phyloP scores from a whole-genome alignment of 2,329 filamentous ascomycete genomes.

The Paraconiothyrium sp. region DNA sequence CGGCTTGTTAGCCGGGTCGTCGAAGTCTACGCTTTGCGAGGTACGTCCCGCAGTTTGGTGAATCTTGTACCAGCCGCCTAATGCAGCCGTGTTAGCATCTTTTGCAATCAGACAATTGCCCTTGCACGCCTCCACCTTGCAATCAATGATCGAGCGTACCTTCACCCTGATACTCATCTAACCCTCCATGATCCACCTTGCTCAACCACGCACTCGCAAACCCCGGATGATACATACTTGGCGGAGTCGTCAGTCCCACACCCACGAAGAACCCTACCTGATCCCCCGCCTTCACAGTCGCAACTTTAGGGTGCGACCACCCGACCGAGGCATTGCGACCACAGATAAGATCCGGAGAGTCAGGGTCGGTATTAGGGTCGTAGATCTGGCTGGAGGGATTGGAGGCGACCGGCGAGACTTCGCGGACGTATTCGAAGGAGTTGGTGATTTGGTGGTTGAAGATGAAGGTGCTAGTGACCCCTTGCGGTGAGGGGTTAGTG shows the following conservation, averaged over 20 bases:
- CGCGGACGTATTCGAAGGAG: conserved; percentile 22
- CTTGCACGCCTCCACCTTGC: too few species aligned
- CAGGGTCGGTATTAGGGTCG: conserved; percentile 16
- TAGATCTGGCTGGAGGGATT: background rate
- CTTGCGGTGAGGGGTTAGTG: background rate
- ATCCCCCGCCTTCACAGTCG: conserved; percentile 18
- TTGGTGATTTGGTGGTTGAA: conserved; percentile 16
- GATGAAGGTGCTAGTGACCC: conserved; percentile 16
- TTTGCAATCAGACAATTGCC: background rate
- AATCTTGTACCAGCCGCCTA: conserved; percentile 21
- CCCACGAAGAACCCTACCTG: conserved; percentile 21
- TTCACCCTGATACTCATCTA: conserved; percentile 13
- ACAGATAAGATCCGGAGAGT: conserved; percentile 20
- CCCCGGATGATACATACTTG: conserved; percentile 14
- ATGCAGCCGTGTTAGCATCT: background rate
- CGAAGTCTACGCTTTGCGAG: conserved; percentile 19
- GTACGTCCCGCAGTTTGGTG: conserved; percentile 14
- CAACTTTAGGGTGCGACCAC: conserved; percentile 18
- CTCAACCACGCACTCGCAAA: conserved; percentile 13
- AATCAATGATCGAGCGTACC: background rate
- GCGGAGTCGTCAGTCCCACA: background rate
- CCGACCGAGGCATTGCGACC: conserved; percentile 21
- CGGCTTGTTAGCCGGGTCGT: conserved; percentile 8
- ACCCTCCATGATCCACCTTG: background rate
- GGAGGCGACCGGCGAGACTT: background rate